Conservation (phyloP, 805 yeast species). For the Kluyveromyces dobzhanskii region DNA sequence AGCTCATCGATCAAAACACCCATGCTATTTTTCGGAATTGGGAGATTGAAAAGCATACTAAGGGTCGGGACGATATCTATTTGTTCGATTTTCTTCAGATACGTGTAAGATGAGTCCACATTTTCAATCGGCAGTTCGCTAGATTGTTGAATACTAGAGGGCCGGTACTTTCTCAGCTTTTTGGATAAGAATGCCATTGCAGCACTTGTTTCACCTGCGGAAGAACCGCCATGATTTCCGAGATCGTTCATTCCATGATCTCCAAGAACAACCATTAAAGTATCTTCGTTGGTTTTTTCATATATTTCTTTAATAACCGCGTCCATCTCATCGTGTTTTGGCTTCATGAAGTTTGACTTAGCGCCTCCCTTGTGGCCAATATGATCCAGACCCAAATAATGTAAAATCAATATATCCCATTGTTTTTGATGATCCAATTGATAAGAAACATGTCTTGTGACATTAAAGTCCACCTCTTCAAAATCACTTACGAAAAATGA, state of each 20-base stretch:
- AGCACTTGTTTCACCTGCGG: slow-evolving; percentile 85
- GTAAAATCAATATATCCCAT: slow-evolving; percentile 87
- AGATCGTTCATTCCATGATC: slow-evolving; percentile 96
- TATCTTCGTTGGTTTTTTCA: slow-evolving; percentile 35
- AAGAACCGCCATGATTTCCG: slow-evolving; percentile 96
- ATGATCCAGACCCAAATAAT: slow-evolving; percentile 91
- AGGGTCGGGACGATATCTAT: slow-evolving; percentile 92
- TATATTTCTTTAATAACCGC: slow-evolving; percentile 47
- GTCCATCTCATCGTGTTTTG: slow-evolving; percentile 85
- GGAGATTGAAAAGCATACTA: slow-evolving; percentile 70
- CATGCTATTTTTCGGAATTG: slow-evolving; percentile 83
- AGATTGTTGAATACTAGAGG: slow-evolving; percentile 11
- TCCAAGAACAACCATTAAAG: slow-evolving; percentile 72
- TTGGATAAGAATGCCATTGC: slow-evolving; percentile 67
- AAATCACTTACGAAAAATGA: slow-evolving; percentile 94
- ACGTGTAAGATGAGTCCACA: slow-evolving; percentile 40
- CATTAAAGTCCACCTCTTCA: slow-evolving; percentile 88
- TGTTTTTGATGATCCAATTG: slow-evolving; percentile 37
- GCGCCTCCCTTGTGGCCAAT: slow-evolving; percentile 98
- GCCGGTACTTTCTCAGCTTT: slow-evolving; percentile 33
- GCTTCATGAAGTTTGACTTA: slow-evolving; percentile 64
- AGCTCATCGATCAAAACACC: slow-evolving; percentile 63
- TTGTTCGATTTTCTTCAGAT: slow-evolving; percentile 58
- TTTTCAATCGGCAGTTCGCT: slow-evolving; percentile 14
- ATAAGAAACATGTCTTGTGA: slow-evolving; percentile 70